These are phyloP conservation scores for Populus alba DNA, from an alignment of 345 rosid genomes.

Conservation along the genomic window DNA sequence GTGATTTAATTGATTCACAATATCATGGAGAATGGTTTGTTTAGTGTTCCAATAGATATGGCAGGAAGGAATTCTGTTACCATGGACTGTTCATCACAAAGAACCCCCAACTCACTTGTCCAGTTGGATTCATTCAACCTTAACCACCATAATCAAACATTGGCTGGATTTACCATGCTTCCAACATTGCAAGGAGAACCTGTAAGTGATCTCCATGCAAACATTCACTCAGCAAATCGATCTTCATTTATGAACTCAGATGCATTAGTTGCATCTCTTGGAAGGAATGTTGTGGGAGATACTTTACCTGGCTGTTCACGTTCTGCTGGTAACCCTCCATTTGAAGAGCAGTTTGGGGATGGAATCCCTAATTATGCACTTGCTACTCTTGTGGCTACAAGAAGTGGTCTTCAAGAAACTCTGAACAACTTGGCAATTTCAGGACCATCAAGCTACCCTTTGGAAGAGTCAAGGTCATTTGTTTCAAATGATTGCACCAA, in stretches of 20 bases:
- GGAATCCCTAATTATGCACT: conserved; percentile 36
- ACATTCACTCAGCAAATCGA: conserved; percentile 15
- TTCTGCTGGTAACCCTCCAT: conserved; percentile 12
- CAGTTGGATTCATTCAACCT: conserved; percentile 32
- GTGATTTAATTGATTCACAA: background rate
- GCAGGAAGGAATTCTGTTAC: conserved; percentile 31
- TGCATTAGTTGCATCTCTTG: conserved; percentile 20
- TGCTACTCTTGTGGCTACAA: conserved; percentile 31
- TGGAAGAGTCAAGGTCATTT: conserved; percentile 31
- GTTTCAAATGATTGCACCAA: conserved; percentile 28
- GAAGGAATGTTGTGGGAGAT: conserved; percentile 29
- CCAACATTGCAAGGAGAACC: conserved; percentile 39
- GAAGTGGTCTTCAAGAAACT: conserved; percentile 42
- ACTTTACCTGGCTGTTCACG: conserved; percentile 13
- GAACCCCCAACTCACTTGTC: conserved; percentile 19
- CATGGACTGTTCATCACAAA: conserved; percentile 28
- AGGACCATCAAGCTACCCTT: conserved; percentile 29
- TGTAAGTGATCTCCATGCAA: conserved; percentile 12
- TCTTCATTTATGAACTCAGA: conserved; percentile 22
- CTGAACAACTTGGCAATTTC: conserved; percentile 18
- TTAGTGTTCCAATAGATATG: conserved; percentile 36
- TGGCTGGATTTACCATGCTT: conserved; percentile 26
- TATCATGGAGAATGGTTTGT: conserved; percentile 49
- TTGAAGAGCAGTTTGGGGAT: conserved; percentile 38
- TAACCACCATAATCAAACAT: conserved; percentile 26